These are phyloP conservation scores for Boletus vinaceobasis DNA, from an alignment of 768 basidiomycete genomes.

Conservation along the genomic window DNA sequence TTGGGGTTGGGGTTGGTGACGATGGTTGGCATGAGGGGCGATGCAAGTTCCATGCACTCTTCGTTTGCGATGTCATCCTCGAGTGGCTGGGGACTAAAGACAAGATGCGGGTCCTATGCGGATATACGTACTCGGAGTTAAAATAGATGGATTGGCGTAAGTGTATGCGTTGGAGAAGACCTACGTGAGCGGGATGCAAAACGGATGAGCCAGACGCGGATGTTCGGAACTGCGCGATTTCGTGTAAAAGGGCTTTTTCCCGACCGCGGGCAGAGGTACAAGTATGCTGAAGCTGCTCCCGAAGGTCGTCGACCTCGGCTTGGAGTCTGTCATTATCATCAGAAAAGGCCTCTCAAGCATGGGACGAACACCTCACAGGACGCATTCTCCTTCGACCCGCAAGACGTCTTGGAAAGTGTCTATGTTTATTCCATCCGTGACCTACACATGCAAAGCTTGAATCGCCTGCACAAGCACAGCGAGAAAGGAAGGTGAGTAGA, in stretches of 20 bases:
- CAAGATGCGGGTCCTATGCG: constrained; percentile 2
- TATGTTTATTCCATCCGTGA: constrained; percentile 12
- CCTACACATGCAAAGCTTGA: constrained; percentile 2
- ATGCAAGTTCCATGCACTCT: constrained; percentile 51
- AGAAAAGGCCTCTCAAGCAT: not conserved
- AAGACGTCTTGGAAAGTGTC: constrained; percentile 25
- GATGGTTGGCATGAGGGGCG: constrained; percentile 43
- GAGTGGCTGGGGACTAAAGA: constrained; percentile 21
- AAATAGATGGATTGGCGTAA: not conserved
- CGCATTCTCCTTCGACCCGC: constrained; percentile 34
- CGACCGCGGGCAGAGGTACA: constrained; percentile 24
- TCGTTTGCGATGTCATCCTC: constrained; percentile 37
- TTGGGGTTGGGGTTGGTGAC: constrained; percentile 1
- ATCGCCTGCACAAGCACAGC: not conserved
- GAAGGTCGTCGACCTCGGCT: constrained; percentile 26
- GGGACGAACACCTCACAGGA: constrained; percentile 25
- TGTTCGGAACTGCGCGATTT: constrained; percentile 24
- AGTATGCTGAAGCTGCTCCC: constrained; percentile 29
- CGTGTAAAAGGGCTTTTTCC: constrained; percentile 33
- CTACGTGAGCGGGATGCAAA: constrained; percentile 2
- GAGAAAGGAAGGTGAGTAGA: not conserved
- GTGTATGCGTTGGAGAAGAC: not conserved
- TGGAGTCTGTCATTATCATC: constrained; percentile 27
- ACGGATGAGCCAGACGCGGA: constrained; percentile 1
- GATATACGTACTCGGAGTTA: not conserved